Base-by-base conservation (phyloP, 768 basidiomycete genomes). In the Calocybe gangraenosa region DNA sequence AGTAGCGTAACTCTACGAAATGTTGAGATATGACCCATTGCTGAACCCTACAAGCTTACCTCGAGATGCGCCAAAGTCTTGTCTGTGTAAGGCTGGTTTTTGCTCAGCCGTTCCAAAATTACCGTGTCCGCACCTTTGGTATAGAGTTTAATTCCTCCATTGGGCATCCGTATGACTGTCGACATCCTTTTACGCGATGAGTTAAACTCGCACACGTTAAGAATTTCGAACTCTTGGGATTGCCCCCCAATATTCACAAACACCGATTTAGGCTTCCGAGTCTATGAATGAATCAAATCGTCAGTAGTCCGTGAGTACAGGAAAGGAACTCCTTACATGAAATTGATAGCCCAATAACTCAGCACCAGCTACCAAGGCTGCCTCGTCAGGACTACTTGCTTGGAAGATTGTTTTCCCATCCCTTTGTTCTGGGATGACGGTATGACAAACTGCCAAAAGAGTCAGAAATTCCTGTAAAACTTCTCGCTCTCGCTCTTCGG, bases 201-300 rank as follows among this genome's bases (percentile, higher is more conserved):
- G 61, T 98, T 98, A 76, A 99, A 99, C 67, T 98, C 96, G 77
- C 94, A 96, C 35, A 99, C 87, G 59, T 98, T 98, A 48, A 99
- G 66, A 46, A 98, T 80, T 58, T 97, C 82, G 60, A 83, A 98
- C 61, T 98, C 92, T 45, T 79, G 76, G 0, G 73, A 66, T 44
- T 71, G 65, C 15, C 91, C 92, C 40, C 77, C 71, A 46, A 94
- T 73, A 32, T 87, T 84, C 42, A 98, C 81, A 59, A 91, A 97
- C 6, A 94, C 90, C 0, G 95, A 96, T 60, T 86, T 92, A 3
- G 96, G 96, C 64, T 99, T 99, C 32, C 96, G 86, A 2, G 76
- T 94, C 93, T 97, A 40, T 40, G 39, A 19, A 34, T 18, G 21
- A 17, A 23, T 15, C 35, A 44, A 39, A 1, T 42, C n/a, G 20